These are phyloP conservation scores for Globisporangium solare DNA, from an alignment of 352 stramenopile species.

Conservation along the genomic window DNA sequence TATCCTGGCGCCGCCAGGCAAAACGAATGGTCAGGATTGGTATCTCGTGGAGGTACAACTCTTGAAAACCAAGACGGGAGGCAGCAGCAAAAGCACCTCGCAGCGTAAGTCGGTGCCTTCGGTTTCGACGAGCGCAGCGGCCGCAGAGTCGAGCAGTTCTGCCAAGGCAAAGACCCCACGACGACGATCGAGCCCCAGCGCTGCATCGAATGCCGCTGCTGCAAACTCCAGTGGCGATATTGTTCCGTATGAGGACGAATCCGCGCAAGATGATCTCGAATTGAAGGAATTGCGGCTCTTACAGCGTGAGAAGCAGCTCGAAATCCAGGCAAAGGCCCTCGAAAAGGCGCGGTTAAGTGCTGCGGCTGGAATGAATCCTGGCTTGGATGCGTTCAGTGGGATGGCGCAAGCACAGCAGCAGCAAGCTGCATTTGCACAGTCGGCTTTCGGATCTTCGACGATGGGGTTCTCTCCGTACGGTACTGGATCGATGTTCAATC, in stretches of 20 bases:
- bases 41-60: constrained; percentile 78
- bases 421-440: constrained; percentile 5
- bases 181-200: constrained; percentile 27
- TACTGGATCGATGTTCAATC: constrained; percentile 5
- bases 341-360: constrained; percentile 29
- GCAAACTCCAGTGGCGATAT: constrained; percentile 33
- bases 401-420: constrained; percentile 13
- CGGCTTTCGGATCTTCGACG: constrained; percentile 1
- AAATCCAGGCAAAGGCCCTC: constrained; percentile 41
- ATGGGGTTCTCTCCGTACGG: constrained; percentile 8
- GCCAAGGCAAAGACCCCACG: constrained; percentile 24
- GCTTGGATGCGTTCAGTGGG: constrained; percentile 23
- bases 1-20: constrained; percentile 78
- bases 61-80: constrained; percentile 63
- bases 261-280: constrained; percentile 44
- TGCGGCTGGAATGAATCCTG: constrained; percentile 10
- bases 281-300: constrained; percentile 47
- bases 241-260: constrained; percentile 38
- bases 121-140: constrained; percentile 13
- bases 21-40: constrained; percentile 80
- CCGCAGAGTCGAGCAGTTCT: constrained; percentile 7
- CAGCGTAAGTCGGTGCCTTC: constrained; percentile 27
- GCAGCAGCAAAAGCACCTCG: constrained; percentile 13
- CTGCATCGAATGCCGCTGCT: constrained; percentile 8
- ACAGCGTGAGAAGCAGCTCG: constrained; percentile 48